Evolutionary conservation across 768 basidiomycete genomes (phyloP), one percentile per base, ranked within the genome.

Genomic region (Coprinellus aureogranulatus): DNA sequence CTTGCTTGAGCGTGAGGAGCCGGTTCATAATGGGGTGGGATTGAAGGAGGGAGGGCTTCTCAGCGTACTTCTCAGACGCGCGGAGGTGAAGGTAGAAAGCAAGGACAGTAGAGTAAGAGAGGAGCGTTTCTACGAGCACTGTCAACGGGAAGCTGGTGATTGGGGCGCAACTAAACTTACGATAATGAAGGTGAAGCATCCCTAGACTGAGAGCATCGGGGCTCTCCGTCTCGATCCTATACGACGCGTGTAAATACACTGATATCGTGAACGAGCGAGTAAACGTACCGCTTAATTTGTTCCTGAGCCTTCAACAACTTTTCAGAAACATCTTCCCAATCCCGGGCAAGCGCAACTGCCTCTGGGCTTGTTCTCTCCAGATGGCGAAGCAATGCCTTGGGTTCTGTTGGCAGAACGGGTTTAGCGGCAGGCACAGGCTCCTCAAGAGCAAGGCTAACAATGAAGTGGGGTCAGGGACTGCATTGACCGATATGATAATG

Each of bases 51-150:
- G 83, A 80, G 10, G 83, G 88, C 34, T 77, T 81, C 54, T 78
- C 77, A 6, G 81, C 77, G 67, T 86, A 85, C 71, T 88, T 83
- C 59, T 82, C 77, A 40, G 81, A 81, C 23, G 89, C 78, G 18
- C 90, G 85, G n/a, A 98, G 79, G 69, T 94, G 86, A 40, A 98
- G 76, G 74, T 96, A 98, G 75, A 94, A 98, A 1, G 94, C 90
- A 45, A 98, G 86, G 2, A 86, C 88, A 0, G 94, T 91, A 20
- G 91, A 81, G 67, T 98, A 98, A 9, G 94, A 92, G 37, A 97
- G 75, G 2, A 96, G 77, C 1, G 94, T 83, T 78, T 98, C 95
- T 98, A 50, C 40, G 49, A 37, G 37, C 9, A 51, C 31, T 18
- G 20, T 45, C 42, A 27, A 54, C 27, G 18, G 26, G 44, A 14